Base-by-base conservation (phyloP, 2,329 filamentous ascomycete species). In the Sphaceloma murrayae region DNA sequence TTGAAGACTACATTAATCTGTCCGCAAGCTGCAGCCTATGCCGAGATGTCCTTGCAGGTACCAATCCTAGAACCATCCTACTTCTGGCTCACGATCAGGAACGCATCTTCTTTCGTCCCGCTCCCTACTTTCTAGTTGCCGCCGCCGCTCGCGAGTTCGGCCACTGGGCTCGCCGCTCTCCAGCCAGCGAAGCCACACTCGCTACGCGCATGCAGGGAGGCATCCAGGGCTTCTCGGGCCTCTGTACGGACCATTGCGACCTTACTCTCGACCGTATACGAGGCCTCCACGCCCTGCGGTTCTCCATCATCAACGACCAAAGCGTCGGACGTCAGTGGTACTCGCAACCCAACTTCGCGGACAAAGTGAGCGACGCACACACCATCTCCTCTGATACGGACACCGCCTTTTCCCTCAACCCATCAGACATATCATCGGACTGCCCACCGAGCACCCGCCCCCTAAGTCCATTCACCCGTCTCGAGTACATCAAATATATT, bases 71-170 rank as follows among this genome's bases (percentile, higher is more conserved):
- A 17, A 54, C 50, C 19, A 61, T 63, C 14, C 50, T 64, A 5
- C 54, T 49, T 2, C 54, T 62, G 14, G 57, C 61, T 8, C 57
- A 54, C 14, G 53, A 60, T 8, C 58, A 59, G n/a, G 50, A 53
- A 1, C 54, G 52, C 5, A 55, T 53, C 24, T 63, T 63, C 53
- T 64, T 63, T 52, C 58, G 57, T 5, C 62, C 62, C 19, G 56
- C 59, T 43, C 62, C 62, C 1, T 51, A 60, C 30, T 62, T 62
- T 40, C 57, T 65, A 6, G 49, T 63, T 29, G 51, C 54, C 17
- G 60, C 61, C 3, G 57, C 56, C 10, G 60, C 58, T 2, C 49
- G 52, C 4, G 53, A 63, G 42, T 49, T 59, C 4, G 54, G 58
- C 5, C 32, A 56, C 34, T 65, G 62, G 62, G 61, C 61, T 2